Conservation (phyloP, 2,329 filamentous ascomycete species). For the Penicillium sp. region DNA sequence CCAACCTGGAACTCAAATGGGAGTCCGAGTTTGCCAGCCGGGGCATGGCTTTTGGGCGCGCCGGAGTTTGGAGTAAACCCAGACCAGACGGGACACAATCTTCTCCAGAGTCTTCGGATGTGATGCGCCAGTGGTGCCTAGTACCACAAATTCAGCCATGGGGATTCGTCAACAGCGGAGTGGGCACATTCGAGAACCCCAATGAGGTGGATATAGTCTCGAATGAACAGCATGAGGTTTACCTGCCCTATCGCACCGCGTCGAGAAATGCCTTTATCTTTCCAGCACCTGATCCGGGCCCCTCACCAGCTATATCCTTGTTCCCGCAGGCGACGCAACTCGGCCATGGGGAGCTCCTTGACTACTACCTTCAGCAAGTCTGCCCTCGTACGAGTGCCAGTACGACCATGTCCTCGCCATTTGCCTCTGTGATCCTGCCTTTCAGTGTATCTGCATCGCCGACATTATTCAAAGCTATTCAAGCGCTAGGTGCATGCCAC, state of each 20-base stretch:
- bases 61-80: slow-evolving; percentile 43
- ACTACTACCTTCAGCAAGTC: slow-evolving; percentile 43
- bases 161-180: slow-evolving; percentile 35
- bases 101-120: slow-evolving; percentile 17
- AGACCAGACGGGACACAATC: slow-evolving; percentile 19
- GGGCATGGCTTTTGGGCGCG: slow-evolving; percentile 44
- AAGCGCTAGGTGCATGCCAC: slow-evolving; percentile 42
- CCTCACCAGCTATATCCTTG: slow-evolving; percentile 22
- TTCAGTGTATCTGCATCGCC: slow-evolving; percentile 41
- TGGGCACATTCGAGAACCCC: slow-evolving; percentile 29
- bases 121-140: slow-evolving; percentile 28
- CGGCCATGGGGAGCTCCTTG: slow-evolving; percentile 34
- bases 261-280: background rate
- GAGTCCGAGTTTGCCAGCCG: slow-evolving; percentile 42
- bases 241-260: slow-evolving; percentile 2
- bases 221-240: slow-evolving; percentile 22
- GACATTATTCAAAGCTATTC: slow-evolving; percentile 38
- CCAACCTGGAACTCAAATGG: slow-evolving; percentile 40
- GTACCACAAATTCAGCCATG: slow-evolving; percentile 30
- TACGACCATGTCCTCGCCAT: slow-evolving; percentile 35
- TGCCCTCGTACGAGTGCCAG: slow-evolving; percentile 44
- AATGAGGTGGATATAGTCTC: slow-evolving; percentile 26
- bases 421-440: slow-evolving; percentile 41
- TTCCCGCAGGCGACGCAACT: slow-evolving; percentile 32
- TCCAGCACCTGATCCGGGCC: slow-evolving; percentile 3